Evolutionary conservation across 768 basidiomycete species (phyloP).

Genomic region (Multifurca ochricompacta): DNA sequence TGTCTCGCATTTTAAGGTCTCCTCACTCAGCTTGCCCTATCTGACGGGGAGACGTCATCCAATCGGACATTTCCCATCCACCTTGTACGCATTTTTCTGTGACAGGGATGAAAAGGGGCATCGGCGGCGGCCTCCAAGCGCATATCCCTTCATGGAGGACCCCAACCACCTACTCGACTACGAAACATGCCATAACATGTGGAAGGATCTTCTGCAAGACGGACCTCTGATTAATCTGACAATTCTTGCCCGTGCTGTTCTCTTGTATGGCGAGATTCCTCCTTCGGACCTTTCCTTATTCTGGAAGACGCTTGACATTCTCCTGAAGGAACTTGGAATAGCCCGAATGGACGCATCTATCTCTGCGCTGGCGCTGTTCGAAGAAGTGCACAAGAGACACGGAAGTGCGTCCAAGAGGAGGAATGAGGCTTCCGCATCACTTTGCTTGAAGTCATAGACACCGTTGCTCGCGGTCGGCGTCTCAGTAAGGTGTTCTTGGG

Average conservation of each 20-base stretch:
- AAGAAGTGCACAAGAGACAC: background rate
- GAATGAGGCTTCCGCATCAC: background rate
- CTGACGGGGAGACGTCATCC: background rate
- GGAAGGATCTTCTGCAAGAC: background rate
- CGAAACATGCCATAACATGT: background rate
- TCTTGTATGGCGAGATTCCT: background rate
- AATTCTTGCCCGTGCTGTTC: background rate
- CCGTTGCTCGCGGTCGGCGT: background rate
- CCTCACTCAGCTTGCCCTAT: background rate
- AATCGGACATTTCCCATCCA: background rate
- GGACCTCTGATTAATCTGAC: constrained; percentile 5
- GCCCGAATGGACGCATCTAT: background rate
- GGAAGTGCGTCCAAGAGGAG: background rate
- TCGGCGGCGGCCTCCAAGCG: background rate
- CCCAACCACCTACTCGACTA: background rate
- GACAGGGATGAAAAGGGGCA: background rate
- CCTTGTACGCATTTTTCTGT: background rate
- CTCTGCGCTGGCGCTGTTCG: background rate
- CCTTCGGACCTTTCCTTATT: background rate
- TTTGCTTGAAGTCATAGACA: background rate
- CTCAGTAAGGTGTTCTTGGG: background rate
- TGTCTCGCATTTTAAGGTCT: background rate
- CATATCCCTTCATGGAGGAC: background rate
- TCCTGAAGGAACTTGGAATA: background rate
- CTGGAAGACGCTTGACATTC: background rate